Evolutionary conservation across 2,329 filamentous ascomycete genomes (phyloP).

Genomic region (Corinectria fuckeliana): DNA sequence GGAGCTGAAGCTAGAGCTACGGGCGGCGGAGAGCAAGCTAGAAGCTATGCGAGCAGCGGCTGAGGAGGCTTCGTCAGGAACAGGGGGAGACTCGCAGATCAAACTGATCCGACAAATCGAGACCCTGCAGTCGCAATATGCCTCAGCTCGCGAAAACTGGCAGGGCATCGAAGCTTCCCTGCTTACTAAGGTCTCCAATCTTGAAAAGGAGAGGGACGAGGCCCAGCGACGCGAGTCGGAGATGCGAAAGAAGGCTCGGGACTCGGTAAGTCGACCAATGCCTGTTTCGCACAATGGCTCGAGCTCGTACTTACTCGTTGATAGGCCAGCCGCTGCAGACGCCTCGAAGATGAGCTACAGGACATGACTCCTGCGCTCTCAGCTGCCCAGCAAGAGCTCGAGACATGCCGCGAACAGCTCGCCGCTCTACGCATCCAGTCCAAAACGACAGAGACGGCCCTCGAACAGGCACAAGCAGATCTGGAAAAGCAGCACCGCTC

Average conservation of each 20-base stretch:
- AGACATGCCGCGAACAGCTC: conserved; percentile 63
- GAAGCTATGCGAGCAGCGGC: conserved; percentile 84
- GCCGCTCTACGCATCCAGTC: conserved; percentile 69
- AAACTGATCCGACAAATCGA: conserved; percentile 94
- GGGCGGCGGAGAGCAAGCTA: conserved; percentile 84
- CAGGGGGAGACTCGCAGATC: conserved; percentile 81
- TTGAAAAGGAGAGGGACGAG: conserved; percentile 94
- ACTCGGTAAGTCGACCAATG: conserved; percentile 68
- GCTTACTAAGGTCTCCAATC: conserved; percentile 73
- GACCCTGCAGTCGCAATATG: conserved; percentile 93
- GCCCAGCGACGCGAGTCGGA: conserved; percentile 82
- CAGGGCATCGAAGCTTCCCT: conserved; percentile 92
- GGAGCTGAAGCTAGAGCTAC: conserved; percentile 79
- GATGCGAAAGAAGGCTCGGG: conserved; percentile 85
- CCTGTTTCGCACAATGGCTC: not conserved
- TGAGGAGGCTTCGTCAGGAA: conserved; percentile 87
- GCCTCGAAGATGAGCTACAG: conserved; percentile 84
- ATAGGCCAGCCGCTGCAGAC: conserved; percentile 68
- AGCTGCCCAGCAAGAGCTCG: conserved; percentile 68
- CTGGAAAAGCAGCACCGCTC: conserved; percentile 55
- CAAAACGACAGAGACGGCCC: conserved; percentile 68
- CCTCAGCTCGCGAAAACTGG: conserved; percentile 95
- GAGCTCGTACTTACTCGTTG: conserved; percentile 23
- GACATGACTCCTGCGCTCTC: conserved; percentile 68
- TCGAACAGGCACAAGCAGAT: conserved; percentile 61